Base-by-base conservation (phyloP, 129 eudicot genomes). In the Kitagawia praeruptora region DNA sequence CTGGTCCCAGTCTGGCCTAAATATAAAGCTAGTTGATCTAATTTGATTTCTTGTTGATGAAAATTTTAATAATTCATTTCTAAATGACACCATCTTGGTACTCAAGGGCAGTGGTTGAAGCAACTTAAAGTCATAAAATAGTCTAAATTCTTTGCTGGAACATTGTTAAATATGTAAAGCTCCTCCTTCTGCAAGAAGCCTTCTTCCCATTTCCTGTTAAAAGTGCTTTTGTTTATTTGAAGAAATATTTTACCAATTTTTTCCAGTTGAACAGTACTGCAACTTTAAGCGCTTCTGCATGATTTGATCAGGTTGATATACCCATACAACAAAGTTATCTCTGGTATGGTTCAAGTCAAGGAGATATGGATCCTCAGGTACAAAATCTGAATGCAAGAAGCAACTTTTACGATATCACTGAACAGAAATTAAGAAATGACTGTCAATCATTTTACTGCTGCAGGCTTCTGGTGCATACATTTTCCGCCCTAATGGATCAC, bases 381-480 rank as follows among this genome's bases (percentile, higher is more conserved):
- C 69, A 63, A 54, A 48, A 27, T 44, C 37, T 76, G 45, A 37
- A 63, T 77, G 76, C 42, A 80, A 38, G 47, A 40, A 70, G 9
- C 31, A 75, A 42, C 10, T 34, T 1, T 42, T 23, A 70, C 45
- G 56, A n/a, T 61, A 74, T 74, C 47, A 58, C 41, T 73, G 31
- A 41, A 61, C 61, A 53, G n/a, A 51, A 27, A 38, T 23, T 14
- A 67, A 38, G 28, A 48, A 14, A 70, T 76, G 77, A 78, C 41
- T 80, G 39, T 46, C 23, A 41, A 56, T 80, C 71, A 11, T 80
- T 40, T 79, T 12, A 61, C 78, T 79, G 51, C 44, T 64, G 72
- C 83, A 93, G 98, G 54, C 86, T 70, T 94, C 97, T 44, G 97
- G 97, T 70, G 98, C 98, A 25, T 94, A 94, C 81, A 91, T 94